Evolutionary conservation across 805 yeast genomes (phyloP), one percentile per base, ranked within the genome.

Genomic region (Komagataella pseudopastoris): DNA sequence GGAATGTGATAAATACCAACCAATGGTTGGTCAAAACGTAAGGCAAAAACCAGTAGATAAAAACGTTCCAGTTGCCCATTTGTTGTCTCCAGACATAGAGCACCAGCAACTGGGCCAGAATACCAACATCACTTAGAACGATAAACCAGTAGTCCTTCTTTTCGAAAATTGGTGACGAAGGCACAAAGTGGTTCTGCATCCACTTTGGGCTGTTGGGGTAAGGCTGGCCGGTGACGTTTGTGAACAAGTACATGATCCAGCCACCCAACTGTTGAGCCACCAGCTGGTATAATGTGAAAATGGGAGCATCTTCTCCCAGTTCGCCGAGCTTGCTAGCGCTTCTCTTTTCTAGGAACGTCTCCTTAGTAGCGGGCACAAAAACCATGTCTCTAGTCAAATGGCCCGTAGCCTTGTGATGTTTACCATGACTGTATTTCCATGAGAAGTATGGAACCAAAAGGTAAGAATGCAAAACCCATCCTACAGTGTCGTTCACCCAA

Each of bases 361-460:
- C 80, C 59, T 75, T 77, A 48, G 83, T 80, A 62, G 75, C 70
- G 50, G 96, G 96, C 51, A 87, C 85, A 61, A 84, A 87, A 49
- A 87, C 95, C 83, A 83, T 87, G 64, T 87, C 96, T 64, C 88
- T 77, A 44, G 82, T 71, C 64, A 87, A 61, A 66, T 88, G 88
- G 56, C 93, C 95, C 46, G 95, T 87, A 53, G 90, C 87, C 74
- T 88, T 87, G 75, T 87, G 96, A 71, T 87, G 96, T 75, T 84
- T 86, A 52, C 87, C 80, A 69, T 87, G 96, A 49, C 87, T 71
- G 67, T 72, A 81, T 62, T 86, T 83, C 96, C 96, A 87, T 6
- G 93, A 83, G 65, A 86, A 86, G 71, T 83, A 87, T 48, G 96
- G 96, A 36, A 88, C 96, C 60, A 85, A 64, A 59, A 85, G 70